Conservation (phyloP, 1,284 basidiomycete genomes). For the Schizopora paradoxa region DNA sequence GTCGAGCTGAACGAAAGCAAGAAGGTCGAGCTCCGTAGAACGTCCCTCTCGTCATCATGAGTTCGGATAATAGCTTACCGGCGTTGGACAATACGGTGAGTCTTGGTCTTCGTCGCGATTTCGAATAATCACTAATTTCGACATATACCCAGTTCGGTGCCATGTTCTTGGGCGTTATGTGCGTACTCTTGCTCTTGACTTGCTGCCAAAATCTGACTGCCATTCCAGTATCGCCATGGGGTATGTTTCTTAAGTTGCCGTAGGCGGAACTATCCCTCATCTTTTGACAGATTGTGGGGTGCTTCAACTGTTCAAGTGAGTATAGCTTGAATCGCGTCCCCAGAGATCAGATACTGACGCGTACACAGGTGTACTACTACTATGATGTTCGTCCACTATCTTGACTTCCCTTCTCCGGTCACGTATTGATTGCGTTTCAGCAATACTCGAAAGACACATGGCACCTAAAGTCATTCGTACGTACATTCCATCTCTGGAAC, state of each 20-base stretch:
- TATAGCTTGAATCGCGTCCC: not conserved
- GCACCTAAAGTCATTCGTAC: constrained; percentile 5
- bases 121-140: too few species aligned
- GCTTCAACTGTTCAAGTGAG: constrained; percentile 6
- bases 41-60: too few species aligned
- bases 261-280: not conserved
- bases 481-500: not conserved
- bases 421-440: not conserved
- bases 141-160: too few species aligned
- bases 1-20: too few species aligned
- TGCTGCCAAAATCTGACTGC: too few species aligned
- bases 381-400: constrained; percentile 5
- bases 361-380: constrained; percentile 14
- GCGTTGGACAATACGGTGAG: too few species aligned
- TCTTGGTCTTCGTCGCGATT: too few species aligned
- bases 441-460: constrained; percentile 6
- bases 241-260: not conserved
- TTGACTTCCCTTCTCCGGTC: not conserved
- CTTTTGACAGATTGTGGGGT: constrained; percentile 12
- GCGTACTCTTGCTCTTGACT: too few species aligned
- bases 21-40: too few species aligned
- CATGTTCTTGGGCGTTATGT: too few species aligned
- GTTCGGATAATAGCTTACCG: too few species aligned
- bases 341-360: not conserved
- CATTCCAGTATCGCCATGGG: constrained; percentile 15